phyloP scores from a whole-genome alignment of 2,329 filamentous ascomycete species.

The Fusarium piperis region DNA sequence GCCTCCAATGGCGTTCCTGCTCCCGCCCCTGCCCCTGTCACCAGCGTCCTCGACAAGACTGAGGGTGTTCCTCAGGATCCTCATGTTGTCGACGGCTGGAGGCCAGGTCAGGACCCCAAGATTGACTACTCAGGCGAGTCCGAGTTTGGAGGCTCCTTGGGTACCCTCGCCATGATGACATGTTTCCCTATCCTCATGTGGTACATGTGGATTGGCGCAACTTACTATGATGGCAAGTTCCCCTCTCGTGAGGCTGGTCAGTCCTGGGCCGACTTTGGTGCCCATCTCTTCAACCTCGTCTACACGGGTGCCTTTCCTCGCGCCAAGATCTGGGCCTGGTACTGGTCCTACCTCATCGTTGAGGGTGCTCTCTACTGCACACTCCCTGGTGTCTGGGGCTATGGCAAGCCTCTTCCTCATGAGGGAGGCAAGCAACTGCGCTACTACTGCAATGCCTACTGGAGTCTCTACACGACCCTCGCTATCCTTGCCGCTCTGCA shows the following conservation, averaged over 20 bases:
- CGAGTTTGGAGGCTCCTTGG: slow-evolving; percentile 91
- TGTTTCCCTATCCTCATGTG: slow-evolving; percentile 96
- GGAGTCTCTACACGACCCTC: slow-evolving; percentile 89
- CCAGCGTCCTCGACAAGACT: slow-evolving; percentile 28
- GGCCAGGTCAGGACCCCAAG: slow-evolving; percentile 67
- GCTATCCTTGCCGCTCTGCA: slow-evolving; percentile 76
- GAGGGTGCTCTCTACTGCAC: slow-evolving; percentile 85
- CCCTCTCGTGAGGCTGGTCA: slow-evolving; percentile 74
- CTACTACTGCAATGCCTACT: slow-evolving; percentile 94
- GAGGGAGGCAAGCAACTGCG: slow-evolving; percentile 84
- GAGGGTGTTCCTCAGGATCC: slow-evolving; percentile 31
- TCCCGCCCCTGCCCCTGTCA: slow-evolving; percentile 16
- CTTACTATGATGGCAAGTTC: slow-evolving; percentile 87
- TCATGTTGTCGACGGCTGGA: slow-evolving; percentile 63
- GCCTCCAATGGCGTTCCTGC: slow-evolving; percentile 18
- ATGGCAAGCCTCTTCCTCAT: slow-evolving; percentile 88
- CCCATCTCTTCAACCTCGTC: slow-evolving; percentile 75
- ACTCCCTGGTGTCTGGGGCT: slow-evolving; percentile 86
- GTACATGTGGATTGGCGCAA: slow-evolving; percentile 98
- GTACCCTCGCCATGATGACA: slow-evolving; percentile 86
- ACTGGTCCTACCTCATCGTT: slow-evolving; percentile 92
- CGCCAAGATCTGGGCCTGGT: slow-evolving; percentile 86
- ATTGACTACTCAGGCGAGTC: slow-evolving; percentile 70
- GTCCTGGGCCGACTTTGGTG: slow-evolving; percentile 74
- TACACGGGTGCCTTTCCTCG: slow-evolving; percentile 88